These are phyloP conservation scores for Pseudogymnoascus sp. DNA, from an alignment of 2,329 filamentous ascomycete genomes.

Conservation along the genomic window DNA sequence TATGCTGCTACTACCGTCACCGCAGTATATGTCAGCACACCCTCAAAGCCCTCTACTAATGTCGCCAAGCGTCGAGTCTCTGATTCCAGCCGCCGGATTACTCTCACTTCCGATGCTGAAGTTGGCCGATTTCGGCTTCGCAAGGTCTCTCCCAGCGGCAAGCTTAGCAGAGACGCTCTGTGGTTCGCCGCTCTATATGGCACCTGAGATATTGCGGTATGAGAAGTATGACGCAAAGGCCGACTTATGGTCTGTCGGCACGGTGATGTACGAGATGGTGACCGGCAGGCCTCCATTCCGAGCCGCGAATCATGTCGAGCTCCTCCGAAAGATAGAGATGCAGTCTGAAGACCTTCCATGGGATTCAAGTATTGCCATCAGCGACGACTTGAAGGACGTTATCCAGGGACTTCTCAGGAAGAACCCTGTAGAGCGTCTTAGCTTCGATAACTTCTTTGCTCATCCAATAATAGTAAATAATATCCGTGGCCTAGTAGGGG, in stretches of 20 bases:
- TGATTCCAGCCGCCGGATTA: slow-evolving; percentile 74
- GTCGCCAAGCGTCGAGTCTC: slow-evolving; percentile 67
- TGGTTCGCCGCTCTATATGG: slow-evolving; percentile 97
- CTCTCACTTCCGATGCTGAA: slow-evolving; percentile 90
- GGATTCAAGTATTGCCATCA: slow-evolving; percentile 53
- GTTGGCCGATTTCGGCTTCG: slow-evolving; percentile 98
- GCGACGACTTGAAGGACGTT: slow-evolving; percentile 68
- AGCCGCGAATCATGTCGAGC: slow-evolving; percentile 87
- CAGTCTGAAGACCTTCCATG: slow-evolving; percentile 78
- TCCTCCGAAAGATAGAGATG: slow-evolving; percentile 78
- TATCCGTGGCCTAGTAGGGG: slow-evolving; percentile 74
- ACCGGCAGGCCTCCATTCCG: slow-evolving; percentile 84
- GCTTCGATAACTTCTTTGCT: slow-evolving; percentile 77
- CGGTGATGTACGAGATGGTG: slow-evolving; percentile 92
- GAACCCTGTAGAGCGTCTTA: slow-evolving; percentile 75
- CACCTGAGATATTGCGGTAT: slow-evolving; percentile 91
- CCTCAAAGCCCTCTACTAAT: slow-evolving; percentile 63
- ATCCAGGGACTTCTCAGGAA: slow-evolving; percentile 77
- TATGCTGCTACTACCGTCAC: slow-evolving; percentile 76
- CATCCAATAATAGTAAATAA: slow-evolving; percentile 63
- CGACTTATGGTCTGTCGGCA: slow-evolving; percentile 95
- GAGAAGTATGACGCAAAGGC: slow-evolving; percentile 97
- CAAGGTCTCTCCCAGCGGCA: slow-evolving; percentile 79
- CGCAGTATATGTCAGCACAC: slow-evolving; percentile 56
- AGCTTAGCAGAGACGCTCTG: slow-evolving; percentile 93